Evolutionary conservation across 2,329 filamentous ascomycete species (phyloP).

Genomic region (Arthrobotrys megalospora): DNA sequence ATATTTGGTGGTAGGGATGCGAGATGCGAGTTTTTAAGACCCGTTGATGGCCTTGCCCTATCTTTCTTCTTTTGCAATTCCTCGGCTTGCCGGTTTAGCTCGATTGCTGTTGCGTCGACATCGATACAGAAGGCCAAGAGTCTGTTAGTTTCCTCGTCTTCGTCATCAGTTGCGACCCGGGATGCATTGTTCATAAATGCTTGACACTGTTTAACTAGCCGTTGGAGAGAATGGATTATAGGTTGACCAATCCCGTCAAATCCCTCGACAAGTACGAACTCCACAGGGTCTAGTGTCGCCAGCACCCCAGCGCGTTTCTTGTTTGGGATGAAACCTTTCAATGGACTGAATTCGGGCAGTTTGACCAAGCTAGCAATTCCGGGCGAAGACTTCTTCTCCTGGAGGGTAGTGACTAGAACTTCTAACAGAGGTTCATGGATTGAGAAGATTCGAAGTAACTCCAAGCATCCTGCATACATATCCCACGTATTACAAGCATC

Average conservation of each 20-base stretch:
- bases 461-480: slow-evolving; percentile 59
- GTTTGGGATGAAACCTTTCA: slow-evolving; percentile 39
- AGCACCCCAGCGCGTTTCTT: slow-evolving; percentile 39
- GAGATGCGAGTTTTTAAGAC: slow-evolving; percentile 28
- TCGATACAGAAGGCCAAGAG: slow-evolving; percentile 61
- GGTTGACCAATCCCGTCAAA: slow-evolving; percentile 57
- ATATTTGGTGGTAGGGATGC: slow-evolving; percentile 21
- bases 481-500: slow-evolving; percentile 55
- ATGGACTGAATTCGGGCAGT: slow-evolving; percentile 3
- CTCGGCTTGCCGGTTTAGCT: slow-evolving; percentile 14
- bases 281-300: slow-evolving; percentile 35
- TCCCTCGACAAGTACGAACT: slow-evolving; percentile 44
- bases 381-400: slow-evolving; percentile 59
- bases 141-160: slow-evolving; percentile 57
- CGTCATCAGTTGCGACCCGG: slow-evolving; percentile 20
- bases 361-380: slow-evolving; percentile 44
- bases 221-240: slow-evolving; percentile 51
- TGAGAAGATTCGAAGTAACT: slow-evolving; percentile 51
- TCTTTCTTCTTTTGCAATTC: slow-evolving; percentile 34
- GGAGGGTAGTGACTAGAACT: slow-evolving; percentile 47
- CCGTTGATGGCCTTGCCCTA: slow-evolving; percentile 8
- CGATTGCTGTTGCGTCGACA: slow-evolving; percentile 51
- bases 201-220: slow-evolving; percentile 48
- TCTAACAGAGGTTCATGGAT: slow-evolving; percentile 52
- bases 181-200: slow-evolving; percentile 57